Conservation (phyloP, 306 rosid species). For the Vigna mungo region DNA sequence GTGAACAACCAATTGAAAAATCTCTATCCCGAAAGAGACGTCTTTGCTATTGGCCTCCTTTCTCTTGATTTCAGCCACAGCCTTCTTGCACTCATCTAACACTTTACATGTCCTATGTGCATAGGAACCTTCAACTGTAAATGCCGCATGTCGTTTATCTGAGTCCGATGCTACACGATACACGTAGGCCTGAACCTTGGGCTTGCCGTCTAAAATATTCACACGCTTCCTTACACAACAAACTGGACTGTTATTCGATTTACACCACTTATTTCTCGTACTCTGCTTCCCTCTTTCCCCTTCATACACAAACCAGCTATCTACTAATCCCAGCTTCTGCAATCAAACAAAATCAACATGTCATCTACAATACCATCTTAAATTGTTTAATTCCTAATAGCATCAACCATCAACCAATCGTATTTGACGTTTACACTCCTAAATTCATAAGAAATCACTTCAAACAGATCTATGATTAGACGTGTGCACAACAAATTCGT, state of each 20-base stretch:
- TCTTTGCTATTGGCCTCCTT: constrained; percentile 63
- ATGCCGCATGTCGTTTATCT: constrained; percentile 47
- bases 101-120: constrained; percentile 73
- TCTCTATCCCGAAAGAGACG: constrained; percentile 74
- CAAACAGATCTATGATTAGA: no score
- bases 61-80: constrained; percentile 78
- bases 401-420: no score
- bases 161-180: constrained; percentile 46
- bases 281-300: constrained; percentile 57
- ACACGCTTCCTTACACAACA: constrained; percentile 67
- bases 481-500: no score
- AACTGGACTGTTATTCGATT: constrained; percentile 50
- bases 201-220: constrained; percentile 51
- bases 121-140: constrained; percentile 74
- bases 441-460: no score
- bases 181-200: constrained; percentile 61
- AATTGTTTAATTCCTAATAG: no score
- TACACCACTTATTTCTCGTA: not conserved
- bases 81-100: constrained; percentile 55
- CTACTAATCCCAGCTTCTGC: constrained; percentile 64
- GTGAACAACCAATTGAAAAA: constrained; percentile 73
- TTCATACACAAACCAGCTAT: constrained; percentile 73
- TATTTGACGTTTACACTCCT: no score
- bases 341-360: constrained; percentile 30
- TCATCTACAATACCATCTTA: not conserved